phyloP scores from a whole-genome alignment of 2,329 filamentous ascomycete genomes.

The Ilyonectria sp. region DNA sequence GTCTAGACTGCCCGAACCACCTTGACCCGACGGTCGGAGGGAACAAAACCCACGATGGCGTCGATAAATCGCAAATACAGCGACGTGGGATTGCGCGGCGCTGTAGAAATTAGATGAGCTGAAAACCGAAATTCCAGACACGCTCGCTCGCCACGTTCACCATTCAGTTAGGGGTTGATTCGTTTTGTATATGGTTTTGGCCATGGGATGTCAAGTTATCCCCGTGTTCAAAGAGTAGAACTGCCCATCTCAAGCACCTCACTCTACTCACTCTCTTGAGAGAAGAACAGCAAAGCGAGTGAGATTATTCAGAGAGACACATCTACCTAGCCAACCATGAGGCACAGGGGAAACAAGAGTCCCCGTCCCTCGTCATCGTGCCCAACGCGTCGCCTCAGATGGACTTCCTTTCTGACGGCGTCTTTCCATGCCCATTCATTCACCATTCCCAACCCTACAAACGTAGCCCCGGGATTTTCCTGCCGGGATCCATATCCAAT shows the following conservation, averaged over 20 bases:
- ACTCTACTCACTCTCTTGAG: slow-evolving; percentile 24
- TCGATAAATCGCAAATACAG: neutral
- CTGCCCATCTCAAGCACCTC: slow-evolving; percentile 5
- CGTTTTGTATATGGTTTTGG: slow-evolving; percentile 2
- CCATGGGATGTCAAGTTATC: neutral
- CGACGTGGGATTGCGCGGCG: neutral
- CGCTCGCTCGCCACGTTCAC: slow-evolving; percentile 1
- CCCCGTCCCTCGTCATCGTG: neutral
- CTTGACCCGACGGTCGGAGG: neutral
- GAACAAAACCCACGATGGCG: neutral
- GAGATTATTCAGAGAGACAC: slow-evolving; percentile 32
- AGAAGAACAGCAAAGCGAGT: slow-evolving; percentile 26
- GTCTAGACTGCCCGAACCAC: neutral
- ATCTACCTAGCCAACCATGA: slow-evolving; percentile 21
- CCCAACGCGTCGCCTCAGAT: neutral
- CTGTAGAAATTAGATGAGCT: neutral
- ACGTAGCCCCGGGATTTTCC: neutral
- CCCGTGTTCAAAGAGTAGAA: slow-evolving; percentile 2
- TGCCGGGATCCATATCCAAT: slow-evolving; percentile 33
- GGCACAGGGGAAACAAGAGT: slow-evolving; percentile 1
- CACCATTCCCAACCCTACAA: slow-evolving; percentile 7
- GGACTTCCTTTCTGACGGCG: neutral
- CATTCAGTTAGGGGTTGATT: slow-evolving; percentile 4
- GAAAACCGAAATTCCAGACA: slow-evolving; percentile 6
- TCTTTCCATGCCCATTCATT: neutral